Base-by-base conservation (phyloP, 768 basidiomycete species). In the Krasilnikovozyma curviuscula region DNA sequence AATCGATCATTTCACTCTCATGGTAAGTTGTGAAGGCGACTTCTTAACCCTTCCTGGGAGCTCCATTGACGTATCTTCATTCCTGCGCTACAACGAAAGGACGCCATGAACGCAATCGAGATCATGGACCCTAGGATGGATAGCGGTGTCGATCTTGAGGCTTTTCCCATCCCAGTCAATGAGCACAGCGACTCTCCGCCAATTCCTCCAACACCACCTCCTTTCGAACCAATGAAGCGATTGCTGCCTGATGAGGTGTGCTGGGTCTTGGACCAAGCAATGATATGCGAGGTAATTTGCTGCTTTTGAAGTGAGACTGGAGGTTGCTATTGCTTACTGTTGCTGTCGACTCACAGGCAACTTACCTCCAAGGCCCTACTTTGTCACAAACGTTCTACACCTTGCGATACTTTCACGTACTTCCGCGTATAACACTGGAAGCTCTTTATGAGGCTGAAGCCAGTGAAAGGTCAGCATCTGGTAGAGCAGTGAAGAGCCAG, bases 41-140 rank as follows among this genome's bases (percentile, higher is more conserved):
- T n/a, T n/a, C 23, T n/a, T 24, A 23, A 24, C 30, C 18, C 21
- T 31, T 12, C 12, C 27, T 43, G 28, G 29, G 28, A 16, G n/a
- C 7, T 24, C 25, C 28, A 16, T 3, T 18, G 18, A 18, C 5
- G 18, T 5, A 7, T 30, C 18, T 21, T 3, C 8, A 7, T 29
- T 27, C 18, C 2, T n/a, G 8, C 13, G 12, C 9, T 5, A 9
- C 35, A 14, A 18, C n/a, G 18, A 6, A 10, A 52, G 50, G 88
- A 95, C 52, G 78, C 84, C n/a, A 91, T 95, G 86, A 81, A 81
- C 56, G 82, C 84, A 13, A 76, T 93, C 46, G 81, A 88, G 73
- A 83, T 89, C 43, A 81, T 85, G 19, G 84, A 91, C 63, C 79
- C 83, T 21, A 76, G 83, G 10, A 75, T 89, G 62, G 88, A 93